Conservation (phyloP, 2,329 filamentous ascomycete genomes). For the Fusarium pseudonygamai region DNA sequence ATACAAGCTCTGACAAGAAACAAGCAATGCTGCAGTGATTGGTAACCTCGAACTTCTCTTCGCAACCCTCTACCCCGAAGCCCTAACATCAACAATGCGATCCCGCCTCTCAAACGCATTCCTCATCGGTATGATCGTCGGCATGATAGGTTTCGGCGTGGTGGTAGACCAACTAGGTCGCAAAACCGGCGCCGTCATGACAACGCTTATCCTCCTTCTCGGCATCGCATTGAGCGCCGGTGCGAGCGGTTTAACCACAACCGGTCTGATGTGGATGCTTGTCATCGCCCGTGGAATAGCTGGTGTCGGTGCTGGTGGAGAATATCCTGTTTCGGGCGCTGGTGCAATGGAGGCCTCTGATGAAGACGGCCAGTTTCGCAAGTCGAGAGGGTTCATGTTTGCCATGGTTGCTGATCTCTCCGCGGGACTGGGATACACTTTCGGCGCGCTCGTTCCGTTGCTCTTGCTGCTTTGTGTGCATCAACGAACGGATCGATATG, state of each 20-base stretch:
- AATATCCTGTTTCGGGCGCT: conserved; percentile 4
- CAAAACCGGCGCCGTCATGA: conserved; percentile 8
- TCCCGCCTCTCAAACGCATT: background rate
- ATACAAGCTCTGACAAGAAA: background rate
- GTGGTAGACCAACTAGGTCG: conserved; percentile 5
- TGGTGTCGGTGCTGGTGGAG: background rate
- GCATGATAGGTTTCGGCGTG: background rate
- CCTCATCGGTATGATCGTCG: background rate
- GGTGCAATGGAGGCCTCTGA: background rate
- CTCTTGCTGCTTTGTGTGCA: background rate
- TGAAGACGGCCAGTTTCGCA: conserved; percentile 7
- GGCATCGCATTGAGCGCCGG: conserved; percentile 1
- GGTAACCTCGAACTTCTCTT: conserved; percentile 2
- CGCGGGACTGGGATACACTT: background rate
- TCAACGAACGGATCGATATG: background rate
- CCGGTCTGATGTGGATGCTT: conserved; percentile 1
- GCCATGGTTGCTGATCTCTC: conserved; percentile 10
- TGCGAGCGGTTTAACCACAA: background rate
- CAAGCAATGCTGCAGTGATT: background rate
- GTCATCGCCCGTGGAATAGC: conserved; percentile 8
- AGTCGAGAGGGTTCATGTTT: conserved; percentile 7
- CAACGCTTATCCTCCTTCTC: background rate
- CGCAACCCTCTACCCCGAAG: background rate
- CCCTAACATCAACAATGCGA: background rate
- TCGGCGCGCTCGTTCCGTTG: background rate